Percentiles rank a stretch among this genome's conserved stretches.
Evolutionary conservation across 495 filamentous ascomycete species (phyloP).

Genomic region (Penicillium salamii): DNA sequence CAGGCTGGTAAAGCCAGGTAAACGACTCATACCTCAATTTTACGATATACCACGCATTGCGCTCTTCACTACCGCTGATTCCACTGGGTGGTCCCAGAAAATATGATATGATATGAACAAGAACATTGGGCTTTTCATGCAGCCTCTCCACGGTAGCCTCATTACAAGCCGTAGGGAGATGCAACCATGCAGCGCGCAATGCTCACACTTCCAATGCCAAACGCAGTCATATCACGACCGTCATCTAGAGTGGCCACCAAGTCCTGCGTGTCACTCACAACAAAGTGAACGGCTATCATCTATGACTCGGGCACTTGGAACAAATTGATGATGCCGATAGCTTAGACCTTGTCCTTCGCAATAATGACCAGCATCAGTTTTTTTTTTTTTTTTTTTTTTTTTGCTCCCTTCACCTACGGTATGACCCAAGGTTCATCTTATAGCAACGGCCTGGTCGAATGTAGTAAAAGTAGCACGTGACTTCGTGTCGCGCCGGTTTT

Average conservation of each 20-base stretch:
- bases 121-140: constrained; percentile 1
- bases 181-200: neutral
- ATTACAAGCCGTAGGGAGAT: neutral
- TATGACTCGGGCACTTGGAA: constrained; percentile 2
- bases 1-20: constrained; percentile 49
- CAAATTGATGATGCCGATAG: constrained; percentile 10
- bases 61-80: constrained; percentile 17
- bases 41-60: constrained; percentile 12
- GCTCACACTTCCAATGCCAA: neutral
- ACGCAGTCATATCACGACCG: neutral
- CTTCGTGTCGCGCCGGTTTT: constrained; percentile 31
- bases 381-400: too few relatives aligned
- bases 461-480: constrained; percentile 28
- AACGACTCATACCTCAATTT: constrained; percentile 15
- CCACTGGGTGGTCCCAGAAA: constrained; percentile 19
- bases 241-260: neutral
- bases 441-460: neutral
- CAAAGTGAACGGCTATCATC: neutral
- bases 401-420: too few relatives aligned
- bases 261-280: neutral
- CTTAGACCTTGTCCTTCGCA: constrained; percentile 7
- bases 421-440: too few relatives aligned
- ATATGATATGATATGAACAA: constrained; percentile 9
- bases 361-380: constrained; percentile 6
- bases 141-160: neutral